These are phyloP conservation scores for Clavariopsis aquatica DNA, from an alignment of 495 filamentous ascomycete species.

Conservation along the genomic window DNA sequence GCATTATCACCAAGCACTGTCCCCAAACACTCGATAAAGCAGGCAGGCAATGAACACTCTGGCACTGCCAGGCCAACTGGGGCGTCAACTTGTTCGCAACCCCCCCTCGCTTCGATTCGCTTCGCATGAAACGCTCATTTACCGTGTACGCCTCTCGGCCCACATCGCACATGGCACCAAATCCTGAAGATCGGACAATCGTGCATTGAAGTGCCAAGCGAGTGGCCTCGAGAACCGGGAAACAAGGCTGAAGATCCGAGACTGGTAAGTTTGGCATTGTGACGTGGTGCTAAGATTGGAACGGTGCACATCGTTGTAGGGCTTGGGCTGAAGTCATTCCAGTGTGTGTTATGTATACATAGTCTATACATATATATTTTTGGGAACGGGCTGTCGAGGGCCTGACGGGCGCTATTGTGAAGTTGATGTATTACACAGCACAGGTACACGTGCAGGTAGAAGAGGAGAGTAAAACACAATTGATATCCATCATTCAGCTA, in stretches of 20 bases:
- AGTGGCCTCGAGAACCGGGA: conserved; percentile 1
- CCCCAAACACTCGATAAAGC: too few relatives aligned
- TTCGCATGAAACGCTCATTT: conserved; percentile 10
- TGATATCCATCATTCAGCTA: conserved; percentile 21
- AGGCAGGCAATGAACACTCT: not conserved
- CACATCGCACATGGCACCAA: not conserved
- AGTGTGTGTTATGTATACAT: too few relatives aligned
- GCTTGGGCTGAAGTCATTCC: too few relatives aligned
- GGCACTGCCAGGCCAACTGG: not conserved
- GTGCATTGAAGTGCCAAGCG: not conserved
- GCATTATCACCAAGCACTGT: too few relatives aligned
- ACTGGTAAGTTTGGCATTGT: not conserved
- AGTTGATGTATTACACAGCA: too few relatives aligned
- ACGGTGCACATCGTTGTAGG: not conserved
- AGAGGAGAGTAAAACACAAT: not conserved
- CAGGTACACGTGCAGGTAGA: not conserved
- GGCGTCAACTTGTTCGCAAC: too few relatives aligned
- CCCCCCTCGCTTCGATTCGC: not conserved
- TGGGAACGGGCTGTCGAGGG: too few relatives aligned
- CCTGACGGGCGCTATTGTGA: too few relatives aligned
- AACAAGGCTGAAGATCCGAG: not conserved
- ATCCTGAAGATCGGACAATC: conserved; percentile 4
- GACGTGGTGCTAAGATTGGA: not conserved
- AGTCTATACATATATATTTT: too few relatives aligned
- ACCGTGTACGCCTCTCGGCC: not conserved